These are phyloP conservation scores for Fraxinus dipetala DNA, from an alignment of 305 asterid species.

Conservation along the genomic window DNA sequence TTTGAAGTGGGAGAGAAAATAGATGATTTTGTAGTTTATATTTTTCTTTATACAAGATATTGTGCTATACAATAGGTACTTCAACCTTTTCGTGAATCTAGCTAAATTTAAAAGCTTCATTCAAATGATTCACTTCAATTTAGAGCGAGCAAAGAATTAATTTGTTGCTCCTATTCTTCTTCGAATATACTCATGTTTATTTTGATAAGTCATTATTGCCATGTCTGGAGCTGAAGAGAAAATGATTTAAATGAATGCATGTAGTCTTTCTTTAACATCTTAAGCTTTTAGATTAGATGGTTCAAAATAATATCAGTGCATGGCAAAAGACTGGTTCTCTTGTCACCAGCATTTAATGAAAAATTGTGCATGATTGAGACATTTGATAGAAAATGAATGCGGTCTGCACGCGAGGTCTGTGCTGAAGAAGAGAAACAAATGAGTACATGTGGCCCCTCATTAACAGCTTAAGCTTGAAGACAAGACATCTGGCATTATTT, in stretches of 20 bases:
- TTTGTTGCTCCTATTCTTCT: constrained; percentile 17
- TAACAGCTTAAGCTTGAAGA: neutral
- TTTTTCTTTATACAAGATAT: constrained; percentile 30
- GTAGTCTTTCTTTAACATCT: neutral
- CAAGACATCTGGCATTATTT: neutral
- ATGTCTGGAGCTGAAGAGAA: neutral
- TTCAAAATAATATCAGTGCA: neutral
- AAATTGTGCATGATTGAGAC: neutral
- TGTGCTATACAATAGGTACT: constrained; percentile 35
- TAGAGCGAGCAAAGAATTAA: constrained; percentile 16
- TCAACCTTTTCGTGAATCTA: constrained; percentile 33
- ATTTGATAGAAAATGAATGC: neutral
- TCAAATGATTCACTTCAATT: constrained; percentile 25
- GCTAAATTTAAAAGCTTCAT: constrained; percentile 26
- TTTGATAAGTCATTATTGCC: constrained; percentile 7
- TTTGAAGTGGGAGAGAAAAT: constrained; percentile 41
- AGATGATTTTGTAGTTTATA: constrained; percentile 38
- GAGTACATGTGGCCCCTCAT: neutral
- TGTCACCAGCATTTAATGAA: neutral
- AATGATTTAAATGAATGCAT: neutral
- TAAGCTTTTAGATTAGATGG: neutral
- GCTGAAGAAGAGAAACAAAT: neutral
- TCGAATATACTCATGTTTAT: constrained; percentile 4
- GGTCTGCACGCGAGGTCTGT: neutral
- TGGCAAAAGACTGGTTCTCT: neutral